Evolutionary conservation across 176 grass and related monocot genomes (phyloP).

Genomic region (Zea mays): DNA sequence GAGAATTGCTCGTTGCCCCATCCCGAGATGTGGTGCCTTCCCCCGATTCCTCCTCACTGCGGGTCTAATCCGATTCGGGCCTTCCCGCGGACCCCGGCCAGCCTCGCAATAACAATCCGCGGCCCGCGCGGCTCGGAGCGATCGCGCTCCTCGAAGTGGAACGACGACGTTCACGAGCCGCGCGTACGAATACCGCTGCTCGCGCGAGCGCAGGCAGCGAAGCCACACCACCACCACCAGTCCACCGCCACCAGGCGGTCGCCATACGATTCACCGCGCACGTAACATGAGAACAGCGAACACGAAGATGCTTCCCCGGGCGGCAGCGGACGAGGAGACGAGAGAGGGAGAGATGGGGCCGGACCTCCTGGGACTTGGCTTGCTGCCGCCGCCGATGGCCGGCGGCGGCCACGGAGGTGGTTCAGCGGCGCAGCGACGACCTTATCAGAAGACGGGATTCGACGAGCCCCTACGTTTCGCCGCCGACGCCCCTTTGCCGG

Average conservation of each 20-base stretch:
- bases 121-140: neutral
- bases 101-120: neutral
- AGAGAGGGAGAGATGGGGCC: neutral
- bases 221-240: neutral
- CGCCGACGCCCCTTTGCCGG: neutral
- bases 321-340: neutral
- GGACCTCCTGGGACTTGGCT: neutral
- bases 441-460: neutral
- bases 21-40: too few relatives aligned
- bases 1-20: too few relatives aligned
- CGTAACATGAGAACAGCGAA: neutral
- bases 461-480: neutral
- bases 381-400: neutral
- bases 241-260: neutral
- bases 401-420: neutral
- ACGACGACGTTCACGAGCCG: neutral
- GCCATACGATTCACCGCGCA: neutral
- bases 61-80: neutral
- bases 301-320: neutral
- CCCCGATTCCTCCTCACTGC: too few relatives aligned
- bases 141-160: neutral
- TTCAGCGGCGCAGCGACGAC: neutral
- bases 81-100: neutral
- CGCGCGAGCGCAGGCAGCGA: neutral
- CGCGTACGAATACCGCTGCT: neutral